Conservation (phyloP, 73 alveolate genomes). For the Tetrahymena malaccensis region DNA sequence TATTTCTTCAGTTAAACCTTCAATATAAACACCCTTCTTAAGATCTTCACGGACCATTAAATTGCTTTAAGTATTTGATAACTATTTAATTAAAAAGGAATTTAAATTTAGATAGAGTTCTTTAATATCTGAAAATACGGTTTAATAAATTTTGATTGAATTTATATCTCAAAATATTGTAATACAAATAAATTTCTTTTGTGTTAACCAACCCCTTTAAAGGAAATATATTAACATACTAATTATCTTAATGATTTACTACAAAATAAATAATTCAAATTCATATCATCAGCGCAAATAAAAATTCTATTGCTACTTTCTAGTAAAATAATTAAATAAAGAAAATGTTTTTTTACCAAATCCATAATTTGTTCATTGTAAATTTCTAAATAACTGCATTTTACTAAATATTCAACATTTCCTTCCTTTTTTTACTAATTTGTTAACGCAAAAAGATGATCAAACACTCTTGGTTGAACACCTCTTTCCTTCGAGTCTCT, state of each 20-base stretch:
- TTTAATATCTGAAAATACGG: not conserved
- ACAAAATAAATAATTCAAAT: not conserved
- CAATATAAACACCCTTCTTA: conserved; percentile 85
- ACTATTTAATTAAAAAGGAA: not conserved
- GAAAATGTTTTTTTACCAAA: conserved; percentile 52
- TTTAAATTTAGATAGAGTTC: not conserved
- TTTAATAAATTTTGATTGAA: no score
- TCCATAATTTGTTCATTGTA: conserved; percentile 88
- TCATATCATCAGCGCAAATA: not conserved
- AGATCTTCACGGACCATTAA: conserved; percentile 73
- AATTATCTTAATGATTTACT: not conserved
- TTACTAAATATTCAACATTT: not conserved
- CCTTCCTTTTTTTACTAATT: not conserved
- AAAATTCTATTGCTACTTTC: not conserved
- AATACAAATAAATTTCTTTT: no score
- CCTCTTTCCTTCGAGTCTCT: not conserved
- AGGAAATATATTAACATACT: not conserved
- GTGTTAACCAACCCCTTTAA: not conserved
- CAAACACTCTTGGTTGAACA: not conserved
- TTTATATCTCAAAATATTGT: not conserved
- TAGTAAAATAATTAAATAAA: conserved; percentile 27
- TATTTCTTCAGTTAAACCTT: conserved; percentile 71
- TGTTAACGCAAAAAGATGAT: not conserved
- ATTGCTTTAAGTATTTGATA: conserved; percentile 31
- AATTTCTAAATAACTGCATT: conserved; percentile 65